phyloP scores from a whole-genome alignment of 345 rosid genomes.

The Aquilaria malaccensis region DNA sequence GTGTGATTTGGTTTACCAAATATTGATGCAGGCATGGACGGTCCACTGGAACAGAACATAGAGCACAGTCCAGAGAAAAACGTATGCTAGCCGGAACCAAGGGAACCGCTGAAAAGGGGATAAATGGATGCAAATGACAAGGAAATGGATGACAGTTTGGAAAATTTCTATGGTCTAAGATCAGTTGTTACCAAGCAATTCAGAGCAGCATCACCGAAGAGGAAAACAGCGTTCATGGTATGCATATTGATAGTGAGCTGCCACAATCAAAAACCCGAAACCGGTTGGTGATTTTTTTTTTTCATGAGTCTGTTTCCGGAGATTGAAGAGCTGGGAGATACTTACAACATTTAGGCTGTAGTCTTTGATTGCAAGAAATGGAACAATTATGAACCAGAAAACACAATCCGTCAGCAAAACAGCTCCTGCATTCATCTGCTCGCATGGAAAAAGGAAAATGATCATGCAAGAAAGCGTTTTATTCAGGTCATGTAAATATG shows the following conservation, averaged over 20 bases:
- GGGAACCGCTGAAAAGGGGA: conserved; percentile 66
- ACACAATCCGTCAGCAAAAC: conserved; percentile 92
- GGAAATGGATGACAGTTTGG: too few relatives aligned
- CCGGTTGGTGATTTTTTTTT: too few relatives aligned
- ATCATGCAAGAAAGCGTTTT: too few relatives aligned
- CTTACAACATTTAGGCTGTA: conserved; percentile 73
- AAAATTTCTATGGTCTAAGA: too few relatives aligned
- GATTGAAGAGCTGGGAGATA: neutral
- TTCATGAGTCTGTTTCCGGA: too few relatives aligned
- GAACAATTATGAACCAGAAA: conserved; percentile 91
- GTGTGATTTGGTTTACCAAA: conserved; percentile 40
- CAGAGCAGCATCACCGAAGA: conserved; percentile 72
- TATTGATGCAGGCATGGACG: conserved; percentile 52
- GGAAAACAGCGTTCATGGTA: conserved; percentile 62
- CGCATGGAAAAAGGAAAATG: neutral
- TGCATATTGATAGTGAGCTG: conserved; percentile 89
- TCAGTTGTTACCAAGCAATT: conserved; percentile 61
- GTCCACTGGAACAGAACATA: conserved; percentile 90
- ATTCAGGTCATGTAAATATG: too few relatives aligned
- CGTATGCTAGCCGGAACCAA: conserved; percentile 80
- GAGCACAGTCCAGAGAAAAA: conserved; percentile 72
- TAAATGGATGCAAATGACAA: neutral
- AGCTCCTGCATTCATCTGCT: conserved; percentile 96
- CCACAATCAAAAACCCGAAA: neutral
- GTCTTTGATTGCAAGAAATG: conserved; percentile 76